Percentiles rank a stretch among this genome's conserved stretches.
phyloP scores from a whole-genome alignment of 352 stramenopile genomes.

The Pythium plurisporium region DNA sequence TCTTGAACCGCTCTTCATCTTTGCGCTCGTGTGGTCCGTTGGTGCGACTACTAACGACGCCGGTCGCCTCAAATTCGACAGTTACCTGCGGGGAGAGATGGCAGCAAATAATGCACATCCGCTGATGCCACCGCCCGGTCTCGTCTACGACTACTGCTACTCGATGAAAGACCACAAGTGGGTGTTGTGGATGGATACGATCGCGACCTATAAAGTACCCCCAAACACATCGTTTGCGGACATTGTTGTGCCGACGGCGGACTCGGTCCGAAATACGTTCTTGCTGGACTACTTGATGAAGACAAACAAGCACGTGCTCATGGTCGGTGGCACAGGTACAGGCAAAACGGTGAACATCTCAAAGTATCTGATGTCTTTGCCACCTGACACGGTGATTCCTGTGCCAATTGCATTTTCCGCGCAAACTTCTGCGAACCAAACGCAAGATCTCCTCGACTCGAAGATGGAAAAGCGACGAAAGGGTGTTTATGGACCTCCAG shows the following conservation, averaged over 20 bases:
- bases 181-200: constrained; percentile 93
- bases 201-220: constrained; percentile 75
- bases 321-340: constrained; percentile 92
- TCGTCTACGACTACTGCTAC: constrained; percentile 92
- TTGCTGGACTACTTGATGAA: constrained; percentile 84
- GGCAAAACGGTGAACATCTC: constrained; percentile 95
- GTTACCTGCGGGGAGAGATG: constrained; percentile 86
- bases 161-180: constrained; percentile 87
- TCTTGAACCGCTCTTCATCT: constrained; percentile 89
- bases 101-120: constrained; percentile 53
- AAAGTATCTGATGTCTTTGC: constrained; percentile 82
- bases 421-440: constrained; percentile 91
- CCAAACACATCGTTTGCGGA: constrained; percentile 80
- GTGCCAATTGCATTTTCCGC: constrained; percentile 91
- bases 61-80: constrained; percentile 85
- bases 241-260: constrained; percentile 91
- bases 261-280: constrained; percentile 93
- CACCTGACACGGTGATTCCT: constrained; percentile 85
- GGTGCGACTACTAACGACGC: constrained; percentile 88
- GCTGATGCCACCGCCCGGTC: constrained; percentile 46
- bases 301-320: constrained; percentile 90
- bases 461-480: constrained; percentile 93
- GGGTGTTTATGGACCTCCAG: constrained; percentile 88
- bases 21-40: constrained; percentile 91
- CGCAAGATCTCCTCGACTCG: constrained; percentile 88